Conservation (phyloP, 1,139 yeast genomes). For the Pichia cactophila region DNA sequence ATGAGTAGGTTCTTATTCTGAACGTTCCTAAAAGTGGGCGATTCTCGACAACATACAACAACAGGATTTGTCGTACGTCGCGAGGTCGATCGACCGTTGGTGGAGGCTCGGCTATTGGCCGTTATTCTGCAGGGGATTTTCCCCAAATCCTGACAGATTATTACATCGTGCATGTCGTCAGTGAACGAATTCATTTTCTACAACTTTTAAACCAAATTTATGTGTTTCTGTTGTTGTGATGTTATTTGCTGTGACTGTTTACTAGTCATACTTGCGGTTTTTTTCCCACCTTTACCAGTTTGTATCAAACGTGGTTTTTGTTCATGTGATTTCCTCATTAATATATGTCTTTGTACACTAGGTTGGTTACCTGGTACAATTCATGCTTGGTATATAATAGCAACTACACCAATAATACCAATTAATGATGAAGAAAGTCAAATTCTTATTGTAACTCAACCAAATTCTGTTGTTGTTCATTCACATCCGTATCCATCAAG, state of each 20-base stretch:
- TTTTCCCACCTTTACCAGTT: conserved; percentile 69
- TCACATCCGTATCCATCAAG: conserved; percentile 23
- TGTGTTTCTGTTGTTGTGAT: conserved; percentile 29
- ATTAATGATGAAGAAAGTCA: conserved; percentile 28
- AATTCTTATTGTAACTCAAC: conserved; percentile 22
- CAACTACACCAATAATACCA: conserved; percentile 24
- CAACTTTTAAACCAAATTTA: background rate
- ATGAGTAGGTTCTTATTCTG: no score
- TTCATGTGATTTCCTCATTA: conserved; percentile 53
- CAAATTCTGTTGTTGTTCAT: conserved; percentile 11
- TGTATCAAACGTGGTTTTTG: conserved; percentile 62
- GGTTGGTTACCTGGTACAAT: conserved; percentile 67
- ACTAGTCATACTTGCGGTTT: conserved; percentile 50
- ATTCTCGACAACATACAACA: no score
- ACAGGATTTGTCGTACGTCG: no score
- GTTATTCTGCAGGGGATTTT: no score
- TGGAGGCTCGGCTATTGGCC: no score
- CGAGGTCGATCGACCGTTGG: no score
- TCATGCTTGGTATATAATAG: conserved; percentile 59
- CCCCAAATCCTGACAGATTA: no score
- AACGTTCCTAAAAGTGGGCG: no score
- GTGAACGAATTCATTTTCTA: no score
- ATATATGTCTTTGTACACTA: conserved; percentile 46
- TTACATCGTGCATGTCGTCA: no score
- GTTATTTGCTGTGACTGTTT: conserved; percentile 45